A percentile compares a stretch with the other conserved stretches of the same genome.
Evolutionary conservation across 2,329 filamentous ascomycete genomes (phyloP).

Genomic region (Endothia cerciana): DNA sequence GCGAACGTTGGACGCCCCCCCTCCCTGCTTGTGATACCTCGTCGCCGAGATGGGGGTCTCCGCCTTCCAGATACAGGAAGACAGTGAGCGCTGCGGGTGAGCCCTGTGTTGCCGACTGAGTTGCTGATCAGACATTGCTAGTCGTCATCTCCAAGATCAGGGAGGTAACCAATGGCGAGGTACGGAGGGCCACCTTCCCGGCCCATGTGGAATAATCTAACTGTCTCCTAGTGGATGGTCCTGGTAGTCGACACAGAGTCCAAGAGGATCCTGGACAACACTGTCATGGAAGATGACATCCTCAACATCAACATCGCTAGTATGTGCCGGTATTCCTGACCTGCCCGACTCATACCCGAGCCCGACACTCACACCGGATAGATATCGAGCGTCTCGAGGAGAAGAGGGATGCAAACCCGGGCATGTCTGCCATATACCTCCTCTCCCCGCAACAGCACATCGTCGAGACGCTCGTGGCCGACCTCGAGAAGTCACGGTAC

Average conservation of each 20-base stretch:
- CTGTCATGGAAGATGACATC: slow-evolving; percentile 93
- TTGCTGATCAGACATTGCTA: slow-evolving; percentile 38
- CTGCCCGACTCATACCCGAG: slow-evolving; percentile 14
- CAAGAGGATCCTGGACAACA: slow-evolving; percentile 86
- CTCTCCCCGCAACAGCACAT: slow-evolving; percentile 85
- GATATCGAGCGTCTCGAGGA: slow-evolving; percentile 96
- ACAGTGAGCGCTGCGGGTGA: slow-evolving; percentile 56
- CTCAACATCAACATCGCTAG: slow-evolving; percentile 96
- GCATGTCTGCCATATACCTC: slow-evolving; percentile 95
- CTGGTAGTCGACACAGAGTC: slow-evolving; percentile 85
- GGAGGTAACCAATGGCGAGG: slow-evolving; percentile 79
- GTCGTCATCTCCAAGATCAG: slow-evolving; percentile 77
- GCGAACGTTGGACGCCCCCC: slow-evolving; percentile 17
- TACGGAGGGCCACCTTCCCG: slow-evolving; percentile 47
- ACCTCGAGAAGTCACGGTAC: slow-evolving; percentile 86
- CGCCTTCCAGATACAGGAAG: slow-evolving; percentile 81
- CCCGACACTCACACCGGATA: slow-evolving; percentile 43
- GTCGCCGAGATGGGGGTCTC: slow-evolving; percentile 76
- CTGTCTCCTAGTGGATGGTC: slow-evolving; percentile 81
- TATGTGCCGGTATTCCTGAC: slow-evolving; percentile 51
- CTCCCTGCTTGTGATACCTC: slow-evolving; percentile 29
- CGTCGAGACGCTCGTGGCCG: slow-evolving; percentile 90
- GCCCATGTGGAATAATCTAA: background rate
- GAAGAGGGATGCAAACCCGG: slow-evolving; percentile 76
- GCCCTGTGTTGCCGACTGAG: background rate